phyloP scores from a whole-genome alignment of 768 basidiomycete genomes.

The Tulasnella sp. region DNA sequence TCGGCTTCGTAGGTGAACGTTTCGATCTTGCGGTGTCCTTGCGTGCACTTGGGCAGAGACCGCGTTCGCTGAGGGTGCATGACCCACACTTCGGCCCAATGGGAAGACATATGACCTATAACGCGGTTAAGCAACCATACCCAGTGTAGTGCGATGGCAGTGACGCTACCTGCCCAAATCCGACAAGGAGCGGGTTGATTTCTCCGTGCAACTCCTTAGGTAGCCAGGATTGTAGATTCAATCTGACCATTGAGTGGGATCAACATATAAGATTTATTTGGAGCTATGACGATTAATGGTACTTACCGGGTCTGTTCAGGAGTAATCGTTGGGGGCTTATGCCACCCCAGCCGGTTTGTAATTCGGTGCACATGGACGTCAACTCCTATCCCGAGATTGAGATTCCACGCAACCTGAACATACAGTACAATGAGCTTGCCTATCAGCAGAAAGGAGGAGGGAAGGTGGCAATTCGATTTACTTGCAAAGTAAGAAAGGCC shows the following conservation, averaged over 20 bases:
- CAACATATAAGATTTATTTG: not conserved
- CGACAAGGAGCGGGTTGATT: constrained; percentile 71
- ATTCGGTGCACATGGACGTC: constrained; percentile 96
- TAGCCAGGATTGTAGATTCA: constrained; percentile 76
- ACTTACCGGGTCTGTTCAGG: constrained; percentile 76
- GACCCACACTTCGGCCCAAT: constrained; percentile 50
- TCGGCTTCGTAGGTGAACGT: not conserved
- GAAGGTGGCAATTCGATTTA: constrained; percentile 18
- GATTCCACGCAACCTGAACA: constrained; percentile 63
- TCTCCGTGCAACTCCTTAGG: constrained; percentile 58
- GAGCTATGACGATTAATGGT: not conserved
- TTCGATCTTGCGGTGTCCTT: constrained; percentile 12
- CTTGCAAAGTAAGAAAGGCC: constrained; percentile 76
- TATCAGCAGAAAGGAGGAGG: constrained; percentile 15
- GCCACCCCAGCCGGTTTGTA: constrained; percentile 88
- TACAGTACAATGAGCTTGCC: constrained; percentile 1
- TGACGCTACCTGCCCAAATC: constrained; percentile 61
- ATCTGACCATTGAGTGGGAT: constrained; percentile 28
- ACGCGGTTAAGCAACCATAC: not conserved
- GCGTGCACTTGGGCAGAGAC: constrained; percentile 56
- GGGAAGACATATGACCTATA: constrained; percentile 54
- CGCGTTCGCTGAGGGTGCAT: constrained; percentile 43
- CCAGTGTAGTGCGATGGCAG: not conserved
- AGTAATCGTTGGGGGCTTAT: constrained; percentile 65
- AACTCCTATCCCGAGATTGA: constrained; percentile 88